Percentiles rank a stretch among this genome's conserved stretches.
phyloP scores from a whole-genome alignment of 352 stramenopile species.

The Pythium grandisporangium region DNA sequence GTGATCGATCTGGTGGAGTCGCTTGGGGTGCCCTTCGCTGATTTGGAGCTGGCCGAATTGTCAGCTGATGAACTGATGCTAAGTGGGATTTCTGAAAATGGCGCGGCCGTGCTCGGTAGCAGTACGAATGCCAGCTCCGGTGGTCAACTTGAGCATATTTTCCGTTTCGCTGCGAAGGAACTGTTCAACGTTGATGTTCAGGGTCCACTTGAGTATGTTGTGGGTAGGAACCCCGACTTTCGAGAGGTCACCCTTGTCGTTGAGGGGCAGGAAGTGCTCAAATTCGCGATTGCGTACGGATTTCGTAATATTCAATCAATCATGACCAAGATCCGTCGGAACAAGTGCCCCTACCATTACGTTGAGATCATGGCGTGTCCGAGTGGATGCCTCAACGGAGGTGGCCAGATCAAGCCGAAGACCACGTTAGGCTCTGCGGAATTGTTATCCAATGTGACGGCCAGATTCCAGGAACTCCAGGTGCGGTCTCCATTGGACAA shows the following conservation, averaged over 20 bases:
- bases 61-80: conserved; percentile 55
- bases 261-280: conserved; percentile 77
- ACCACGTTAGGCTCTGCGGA: conserved; percentile 41
- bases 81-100: conserved; percentile 58
- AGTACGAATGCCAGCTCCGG: conserved; percentile 67
- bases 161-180: conserved; percentile 83
- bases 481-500: conserved; percentile 55
- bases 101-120: conserved; percentile 40
- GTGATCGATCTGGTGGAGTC: conserved; percentile 64
- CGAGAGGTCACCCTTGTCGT: conserved; percentile 66
- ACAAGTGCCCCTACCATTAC: conserved; percentile 91
- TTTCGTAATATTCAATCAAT: conserved; percentile 97
- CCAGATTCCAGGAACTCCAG: conserved; percentile 55
- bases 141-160: conserved; percentile 90
- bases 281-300: conserved; percentile 93
- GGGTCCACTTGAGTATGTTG: conserved; percentile 79
- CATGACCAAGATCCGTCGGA: conserved; percentile 88
- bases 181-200: conserved; percentile 83
- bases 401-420: conserved; percentile 87
- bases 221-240: conserved; percentile 87
- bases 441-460: conserved; percentile 55
- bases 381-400: conserved; percentile 96
- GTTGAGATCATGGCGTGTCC: conserved; percentile 98
- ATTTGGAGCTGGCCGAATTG: conserved; percentile 52
- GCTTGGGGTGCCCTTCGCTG: conserved; percentile 49